Evolutionary conservation across 345 rosid genomes (phyloP), one percentile per base, ranked within the genome.

Genomic region (Luvunga scandens): DNA sequence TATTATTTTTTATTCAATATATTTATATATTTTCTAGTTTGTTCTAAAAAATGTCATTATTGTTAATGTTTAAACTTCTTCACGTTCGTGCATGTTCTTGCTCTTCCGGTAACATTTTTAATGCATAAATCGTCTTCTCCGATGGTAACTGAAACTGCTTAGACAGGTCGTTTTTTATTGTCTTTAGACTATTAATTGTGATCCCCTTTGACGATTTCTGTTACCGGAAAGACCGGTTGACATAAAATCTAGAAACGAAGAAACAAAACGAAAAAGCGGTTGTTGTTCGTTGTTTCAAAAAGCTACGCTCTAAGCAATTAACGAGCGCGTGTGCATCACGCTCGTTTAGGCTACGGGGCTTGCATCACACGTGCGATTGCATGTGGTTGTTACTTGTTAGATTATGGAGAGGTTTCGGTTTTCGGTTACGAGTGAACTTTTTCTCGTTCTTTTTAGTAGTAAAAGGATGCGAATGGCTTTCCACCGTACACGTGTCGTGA

Each of bases 191-290:
- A 13, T 69, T 8, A 0, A 7, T 27, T 22, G 4, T 36, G 9
- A 33, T 36, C 1, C 3, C 9, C 24, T 3, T 6, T 9, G 48
- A 21, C 27, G 48, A 24, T 34, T 66, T 24, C 48, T 25, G 70
- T 13, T 45, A 65, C 78, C 78, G 78, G 48, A 6, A 63, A 50
- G 56, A 12, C 71, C 45, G 71, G 78, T 64, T 28, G 30, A 65
- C 71, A 4, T 18, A 3, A 74, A 39, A 25, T 6, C 3, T 69
- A 75, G 64, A 69, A n/a, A 27, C 56, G 24, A 34, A 56, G 64
- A n/a, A 78, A 77, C 48, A 72, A 73, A 75, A 71, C 85, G 68
- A 66, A 72, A 75, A 78, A 76, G 77, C 64, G 25, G 81, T 82
- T 78, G 69, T 62, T 42, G 82, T 75, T 75, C 60, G 78, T 71